Conservation (phyloP, 2,329 filamentous ascomycete species). For the Cryphonectria radicalis region DNA sequence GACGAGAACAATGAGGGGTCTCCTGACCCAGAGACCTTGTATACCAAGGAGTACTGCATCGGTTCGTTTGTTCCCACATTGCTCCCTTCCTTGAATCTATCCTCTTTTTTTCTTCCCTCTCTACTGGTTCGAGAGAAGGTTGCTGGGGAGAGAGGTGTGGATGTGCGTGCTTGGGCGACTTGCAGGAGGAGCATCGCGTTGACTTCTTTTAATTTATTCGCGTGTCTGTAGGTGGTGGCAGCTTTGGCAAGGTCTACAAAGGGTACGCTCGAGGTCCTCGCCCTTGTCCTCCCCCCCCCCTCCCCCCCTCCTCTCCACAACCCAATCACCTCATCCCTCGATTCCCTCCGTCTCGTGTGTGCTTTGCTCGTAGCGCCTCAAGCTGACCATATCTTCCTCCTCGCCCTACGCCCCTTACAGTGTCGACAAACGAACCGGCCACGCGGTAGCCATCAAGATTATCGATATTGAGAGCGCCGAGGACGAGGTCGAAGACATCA, state of each 20-base stretch:
- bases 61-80: slow-evolving; percentile 46
- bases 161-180: background rate
- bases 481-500: slow-evolving; percentile 99
- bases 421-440: slow-evolving; percentile 89
- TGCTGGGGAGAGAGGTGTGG: background rate
- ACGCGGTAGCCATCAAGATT: slow-evolving; percentile 96
- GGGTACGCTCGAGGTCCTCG: slow-evolving; percentile 61
- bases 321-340: background rate
- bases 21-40: slow-evolving; percentile 86
- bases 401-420: slow-evolving; percentile 50
- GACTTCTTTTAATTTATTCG: slow-evolving; percentile 38
- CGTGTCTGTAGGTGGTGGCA: slow-evolving; percentile 76
- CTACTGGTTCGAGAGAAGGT: background rate
- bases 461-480: slow-evolving; percentile 99
- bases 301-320: no score
- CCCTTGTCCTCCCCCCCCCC: background rate
- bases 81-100: slow-evolving; percentile 18
- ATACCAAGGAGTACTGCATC: slow-evolving; percentile 91
- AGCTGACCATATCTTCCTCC: slow-evolving; percentile 24
- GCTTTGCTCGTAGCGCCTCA: background rate
- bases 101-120: background rate
- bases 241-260: slow-evolving; percentile 99
- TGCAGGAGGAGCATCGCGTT: slow-evolving; percentile 23
- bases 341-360: slow-evolving; percentile 15
- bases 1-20: slow-evolving; percentile 55